Base-by-base conservation (phyloP, 2,329 filamentous ascomycete species). In the Colletotrichum tanaceti region DNA sequence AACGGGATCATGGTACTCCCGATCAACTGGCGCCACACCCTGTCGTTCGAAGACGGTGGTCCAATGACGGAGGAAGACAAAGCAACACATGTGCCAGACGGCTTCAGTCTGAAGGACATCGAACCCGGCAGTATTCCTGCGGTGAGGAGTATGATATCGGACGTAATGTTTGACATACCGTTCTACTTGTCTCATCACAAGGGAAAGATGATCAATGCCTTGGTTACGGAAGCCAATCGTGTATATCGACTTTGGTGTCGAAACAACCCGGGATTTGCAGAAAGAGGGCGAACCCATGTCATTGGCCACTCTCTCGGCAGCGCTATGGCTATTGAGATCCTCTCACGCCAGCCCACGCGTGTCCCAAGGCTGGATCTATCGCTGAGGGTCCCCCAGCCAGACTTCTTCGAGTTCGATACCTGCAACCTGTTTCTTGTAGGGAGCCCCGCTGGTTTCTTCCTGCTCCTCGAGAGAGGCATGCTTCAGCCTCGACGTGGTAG, bases 151-250 rank as follows among this genome's bases (percentile, higher is more conserved):
- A 89, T 99, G 76, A 97, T 99, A 70, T 97, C 93, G 49, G 96
- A 99, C 77, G 93, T 99, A 73, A 98, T 99, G 93, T 91, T 98
- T 58, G 96, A 99, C 77, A 95, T 99, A 58, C 96, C 96, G 0
- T 98, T 97, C 77, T 99, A 98, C 80, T 90, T 99, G 81, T 98
- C 95, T 0, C 92, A 97, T 68, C 95, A 98, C 80, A 97, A 98
- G 75, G 88, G 91, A 4, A 97, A 94, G 78, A 98, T 99, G 94
- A 92, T 97, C 58, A 87, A 90, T 50, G 94, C 96, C 1, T 90
- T 98, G 55, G 90, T 97, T 47, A 87, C 87, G 67, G 96, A 99
- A 81, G 95, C 96, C 9, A 99, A 99, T 75, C 89, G 95, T 5
- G 93, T 99, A n/a, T 98, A 97, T 77, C 89, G 92, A 20, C 85